Base-by-base conservation (phyloP, 306 rosid species). In the Fagus crenata region DNA sequence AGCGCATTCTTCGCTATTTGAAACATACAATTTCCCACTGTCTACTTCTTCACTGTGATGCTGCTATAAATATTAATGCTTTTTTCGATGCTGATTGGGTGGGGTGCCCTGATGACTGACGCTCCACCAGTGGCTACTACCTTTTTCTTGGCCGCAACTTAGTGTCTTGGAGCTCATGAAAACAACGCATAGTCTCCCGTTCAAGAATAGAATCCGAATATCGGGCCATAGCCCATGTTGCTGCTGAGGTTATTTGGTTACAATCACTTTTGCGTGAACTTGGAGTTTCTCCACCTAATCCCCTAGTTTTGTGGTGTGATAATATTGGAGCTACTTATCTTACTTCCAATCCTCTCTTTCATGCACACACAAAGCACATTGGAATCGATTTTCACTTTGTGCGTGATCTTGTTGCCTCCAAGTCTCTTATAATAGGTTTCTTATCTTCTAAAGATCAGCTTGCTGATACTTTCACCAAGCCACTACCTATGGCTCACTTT, bases 201-300 rank as follows among this genome's bases (percentile, higher is more conserved):
- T 76, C 80, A 0, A 65, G 67, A 1, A 76, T 67, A 0, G 80
- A 76, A 12, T 59, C 67, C 3, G 15, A 76, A 18, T 67, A 53
- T 8, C 37, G 28, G 0, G 5, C 80, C 0, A 22, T 77, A 12
- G 73, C 80, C 0, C 5, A 31, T 6, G 63, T 49, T 2, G 3
- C 61, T 6, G 5, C 49, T 5, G 11, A 72, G 1, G 0, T 71
- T 7, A 6, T 31, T 0, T 64, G 43, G 69, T 4, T 64, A 12
- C 6, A 12, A 4, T 37, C 9, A 3, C 42, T 64, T 2, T 42
- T 64, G 7, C 42, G 5, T 33, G 69, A 64, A 13, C 69, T 64
- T 3, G 15, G 35, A 7, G 6, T n/a, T 33, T 6, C 56, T 71
- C 46, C 14, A 1, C 46, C 31, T 53, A 1, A 1, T 2, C n/a